Percentiles rank a stretch among this genome's conserved stretches.
Conservation (phyloP, 2,329 filamentous ascomycete genomes). For the Calonectria montana region DNA sequence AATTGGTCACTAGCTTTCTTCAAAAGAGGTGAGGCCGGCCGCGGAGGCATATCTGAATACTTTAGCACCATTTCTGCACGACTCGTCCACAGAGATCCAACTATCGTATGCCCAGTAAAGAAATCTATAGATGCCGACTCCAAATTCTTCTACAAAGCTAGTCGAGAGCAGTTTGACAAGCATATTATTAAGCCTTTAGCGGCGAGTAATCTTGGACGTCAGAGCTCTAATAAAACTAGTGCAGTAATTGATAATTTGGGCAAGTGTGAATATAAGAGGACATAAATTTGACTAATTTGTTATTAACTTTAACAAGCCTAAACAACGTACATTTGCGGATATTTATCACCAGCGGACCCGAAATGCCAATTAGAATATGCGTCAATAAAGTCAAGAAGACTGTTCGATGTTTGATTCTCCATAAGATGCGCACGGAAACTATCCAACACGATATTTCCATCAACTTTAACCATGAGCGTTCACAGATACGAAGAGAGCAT, state of each 20-base stretch:
- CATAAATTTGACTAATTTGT: constrained; percentile 44
- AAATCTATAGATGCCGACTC: constrained; percentile 46
- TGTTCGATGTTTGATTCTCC: constrained; percentile 45
- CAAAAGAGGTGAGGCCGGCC: constrained; percentile 53
- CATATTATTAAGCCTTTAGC: constrained; percentile 49
- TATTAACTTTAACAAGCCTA: constrained; percentile 22
- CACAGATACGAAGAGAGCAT: not conserved
- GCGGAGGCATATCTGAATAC: constrained; percentile 49
- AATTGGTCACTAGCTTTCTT: too few species aligned
- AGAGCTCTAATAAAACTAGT: constrained; percentile 16
- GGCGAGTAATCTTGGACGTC: not conserved
- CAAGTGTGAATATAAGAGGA: constrained; percentile 45
- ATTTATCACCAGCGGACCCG: constrained; percentile 56
- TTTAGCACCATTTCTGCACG: constrained; percentile 54
- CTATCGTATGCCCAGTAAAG: constrained; percentile 40
- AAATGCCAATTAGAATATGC: constrained; percentile 50
- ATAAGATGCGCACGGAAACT: constrained; percentile 45
- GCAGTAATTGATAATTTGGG: constrained; percentile 51
- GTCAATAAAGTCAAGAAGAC: constrained; percentile 44
- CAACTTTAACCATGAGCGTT: not conserved
- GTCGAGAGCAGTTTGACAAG: constrained; percentile 53
- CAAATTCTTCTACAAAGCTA: constrained; percentile 41
- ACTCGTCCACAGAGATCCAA: constrained; percentile 44
- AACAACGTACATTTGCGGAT: constrained; percentile 44
- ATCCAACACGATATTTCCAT: constrained; percentile 51